Percentiles rank a stretch among this genome's conserved stretches.
Evolutionary conservation across 768 basidiomycete genomes (phyloP).

Genomic region (Amanita pseudoporphyria): DNA sequence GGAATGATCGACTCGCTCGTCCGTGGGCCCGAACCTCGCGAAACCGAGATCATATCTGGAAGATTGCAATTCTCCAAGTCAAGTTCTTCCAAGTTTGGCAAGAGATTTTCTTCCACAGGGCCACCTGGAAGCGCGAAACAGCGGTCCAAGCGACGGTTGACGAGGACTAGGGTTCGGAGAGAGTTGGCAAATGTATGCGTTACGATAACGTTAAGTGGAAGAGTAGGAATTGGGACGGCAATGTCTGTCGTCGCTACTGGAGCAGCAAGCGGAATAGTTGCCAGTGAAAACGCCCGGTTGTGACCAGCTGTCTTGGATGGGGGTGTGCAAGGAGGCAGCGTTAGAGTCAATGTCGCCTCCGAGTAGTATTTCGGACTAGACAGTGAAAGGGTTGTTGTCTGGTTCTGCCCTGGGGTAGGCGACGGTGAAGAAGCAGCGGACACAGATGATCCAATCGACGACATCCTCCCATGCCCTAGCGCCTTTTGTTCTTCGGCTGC

Average conservation of each 20-base stretch:
- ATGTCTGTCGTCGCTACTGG: slow-evolving; percentile 28
- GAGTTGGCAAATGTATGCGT: slow-evolving; percentile 50
- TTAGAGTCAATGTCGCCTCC: slow-evolving; percentile 44
- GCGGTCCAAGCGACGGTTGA: slow-evolving; percentile 58
- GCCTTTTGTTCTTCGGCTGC: slow-evolving; percentile 21
- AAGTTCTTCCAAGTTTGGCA: slow-evolving; percentile 69
- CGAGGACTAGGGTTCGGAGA: slow-evolving; percentile 48
- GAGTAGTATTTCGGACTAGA: slow-evolving; percentile 53
- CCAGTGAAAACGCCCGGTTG: slow-evolving; percentile 52
- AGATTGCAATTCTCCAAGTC: slow-evolving; percentile 67
- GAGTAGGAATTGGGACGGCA: slow-evolving; percentile 52
- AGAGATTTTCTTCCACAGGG: slow-evolving; percentile 24
- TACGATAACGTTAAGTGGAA: slow-evolving; percentile 57
- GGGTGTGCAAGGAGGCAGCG: slow-evolving; percentile 52
- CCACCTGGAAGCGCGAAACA: slow-evolving; percentile 46
- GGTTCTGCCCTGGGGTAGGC: slow-evolving; percentile 17
- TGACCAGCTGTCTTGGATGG: slow-evolving; percentile 42
- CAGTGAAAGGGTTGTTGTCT: slow-evolving; percentile 27
- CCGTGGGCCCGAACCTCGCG: slow-evolving; percentile 27
- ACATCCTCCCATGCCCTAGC: slow-evolving; percentile 18
- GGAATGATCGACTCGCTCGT: slow-evolving; percentile 47
- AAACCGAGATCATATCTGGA: slow-evolving; percentile 44
- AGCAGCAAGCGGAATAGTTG: slow-evolving; percentile 19
- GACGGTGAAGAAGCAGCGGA: slow-evolving; percentile 13
- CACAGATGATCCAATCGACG: slow-evolving; percentile 7